Evolutionary conservation across 2,329 filamentous ascomycete species (phyloP).

Genomic region (Arthrobotrys sinensis): DNA sequence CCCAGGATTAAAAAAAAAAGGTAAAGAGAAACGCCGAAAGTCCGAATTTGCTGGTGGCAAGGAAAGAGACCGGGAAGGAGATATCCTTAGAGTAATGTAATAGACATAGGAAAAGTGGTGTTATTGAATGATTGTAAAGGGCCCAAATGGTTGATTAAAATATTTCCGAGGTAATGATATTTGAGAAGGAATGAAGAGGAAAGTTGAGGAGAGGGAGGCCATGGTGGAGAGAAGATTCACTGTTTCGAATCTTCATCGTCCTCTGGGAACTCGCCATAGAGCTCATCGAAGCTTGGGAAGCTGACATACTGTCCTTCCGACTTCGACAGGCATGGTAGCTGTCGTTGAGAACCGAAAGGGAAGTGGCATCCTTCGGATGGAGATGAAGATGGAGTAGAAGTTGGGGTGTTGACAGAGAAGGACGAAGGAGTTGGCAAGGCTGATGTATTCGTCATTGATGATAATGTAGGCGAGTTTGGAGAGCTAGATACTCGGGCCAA

Average conservation of each 20-base stretch:
- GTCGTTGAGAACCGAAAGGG: slow-evolving; percentile 63
- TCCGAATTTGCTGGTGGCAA: slow-evolving; percentile 21
- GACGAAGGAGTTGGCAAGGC: slow-evolving; percentile 59
- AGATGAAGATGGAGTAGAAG: slow-evolving; percentile 67
- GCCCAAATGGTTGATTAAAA: slow-evolving; percentile 50
- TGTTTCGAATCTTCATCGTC: slow-evolving; percentile 62
- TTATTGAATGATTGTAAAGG: slow-evolving; percentile 56
- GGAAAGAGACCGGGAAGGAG: slow-evolving; percentile 41
- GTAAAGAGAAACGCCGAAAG: slow-evolving; percentile 46
- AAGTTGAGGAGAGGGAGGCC: neutral
- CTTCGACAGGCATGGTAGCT: slow-evolving; percentile 42
- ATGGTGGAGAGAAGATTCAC: slow-evolving; percentile 21
- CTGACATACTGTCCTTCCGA: slow-evolving; percentile 76
- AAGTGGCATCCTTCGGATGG: slow-evolving; percentile 66
- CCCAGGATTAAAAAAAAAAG: slow-evolving; percentile 26
- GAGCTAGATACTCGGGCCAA: slow-evolving; percentile 68
- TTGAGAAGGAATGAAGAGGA: slow-evolving; percentile 46
- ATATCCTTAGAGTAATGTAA: slow-evolving; percentile 28
- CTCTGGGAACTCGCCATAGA: slow-evolving; percentile 71
- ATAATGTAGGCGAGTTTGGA: slow-evolving; percentile 59
- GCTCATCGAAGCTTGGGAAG: slow-evolving; percentile 81
- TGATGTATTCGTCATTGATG: slow-evolving; percentile 59
- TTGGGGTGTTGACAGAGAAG: slow-evolving; percentile 62
- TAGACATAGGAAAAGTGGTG: slow-evolving; percentile 57
- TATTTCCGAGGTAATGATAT: slow-evolving; percentile 29